A percentile compares a stretch with the other conserved stretches of the same genome.
Evolutionary conservation across 306 rosid genomes (phyloP).

Genomic region (Abrus precatorius): DNA sequence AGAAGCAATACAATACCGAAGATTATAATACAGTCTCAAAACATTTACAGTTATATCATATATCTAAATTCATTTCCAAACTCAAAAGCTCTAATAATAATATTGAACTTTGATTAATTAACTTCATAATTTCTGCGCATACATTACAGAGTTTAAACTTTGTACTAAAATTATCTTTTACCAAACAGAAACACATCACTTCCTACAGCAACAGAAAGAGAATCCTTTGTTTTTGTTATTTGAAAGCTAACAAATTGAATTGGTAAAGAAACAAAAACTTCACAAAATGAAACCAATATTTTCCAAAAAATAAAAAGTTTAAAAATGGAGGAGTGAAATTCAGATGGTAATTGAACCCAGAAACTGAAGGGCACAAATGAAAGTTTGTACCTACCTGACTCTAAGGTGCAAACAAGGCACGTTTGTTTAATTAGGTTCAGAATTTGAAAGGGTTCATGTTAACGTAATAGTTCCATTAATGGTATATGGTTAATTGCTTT

Average conservation of each 20-base stretch:
- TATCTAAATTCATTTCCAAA: neutral
- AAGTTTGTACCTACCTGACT: conserved; percentile 38
- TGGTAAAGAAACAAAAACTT: neutral
- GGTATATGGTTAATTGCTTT: neutral
- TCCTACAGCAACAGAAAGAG: neutral
- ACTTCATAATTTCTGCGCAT: conserved; percentile 23
- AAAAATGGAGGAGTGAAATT: neutral
- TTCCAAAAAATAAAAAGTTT: neutral
- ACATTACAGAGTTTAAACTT: neutral
- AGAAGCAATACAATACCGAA: neutral
- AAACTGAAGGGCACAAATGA: conserved; percentile 14
- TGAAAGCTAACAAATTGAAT: conserved; percentile 14
- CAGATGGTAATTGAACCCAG: neutral
- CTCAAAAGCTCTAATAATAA: neutral
- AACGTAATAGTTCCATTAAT: conserved; percentile 34
- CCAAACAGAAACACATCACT: conserved; percentile 3
- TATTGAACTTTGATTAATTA: neutral
- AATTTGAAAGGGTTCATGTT: neutral
- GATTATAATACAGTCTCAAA: neutral
- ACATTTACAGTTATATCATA: neutral
- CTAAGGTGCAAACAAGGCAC: neutral
- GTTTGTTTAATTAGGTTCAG: neutral
- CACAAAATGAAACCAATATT: neutral
- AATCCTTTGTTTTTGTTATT: neutral
- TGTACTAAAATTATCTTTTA: neutral